Conservation (phyloP, 2,329 filamentous ascomycete genomes). For the Chaetomium sp. region DNA sequence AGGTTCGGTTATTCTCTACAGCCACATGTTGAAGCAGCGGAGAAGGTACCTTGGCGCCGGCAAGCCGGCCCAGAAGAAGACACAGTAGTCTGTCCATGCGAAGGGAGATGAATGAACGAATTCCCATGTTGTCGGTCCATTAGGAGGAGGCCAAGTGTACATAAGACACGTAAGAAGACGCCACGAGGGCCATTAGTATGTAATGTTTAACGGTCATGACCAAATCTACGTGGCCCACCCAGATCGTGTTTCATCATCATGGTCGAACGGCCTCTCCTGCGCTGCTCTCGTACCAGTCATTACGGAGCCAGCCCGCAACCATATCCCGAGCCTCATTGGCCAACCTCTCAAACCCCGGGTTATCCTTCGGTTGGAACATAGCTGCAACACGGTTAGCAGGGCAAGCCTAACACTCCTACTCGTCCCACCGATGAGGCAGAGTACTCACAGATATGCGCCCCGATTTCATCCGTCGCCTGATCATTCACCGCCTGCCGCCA, state of each 20-base stretch:
- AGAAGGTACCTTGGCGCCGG: slow-evolving; percentile 54
- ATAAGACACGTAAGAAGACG: neutral
- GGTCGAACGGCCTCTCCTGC: slow-evolving; percentile 28
- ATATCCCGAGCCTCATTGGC: slow-evolving; percentile 58
- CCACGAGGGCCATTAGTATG: neutral
- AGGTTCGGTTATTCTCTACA: slow-evolving; percentile 75
- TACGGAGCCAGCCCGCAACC: slow-evolving; percentile 58
- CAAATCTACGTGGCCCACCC: neutral
- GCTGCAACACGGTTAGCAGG: slow-evolving; percentile 32
- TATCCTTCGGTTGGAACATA: slow-evolving; percentile 68
- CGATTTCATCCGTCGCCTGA: slow-evolving; percentile 67
- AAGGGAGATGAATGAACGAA: too few species aligned
- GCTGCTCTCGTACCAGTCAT: slow-evolving; percentile 60
- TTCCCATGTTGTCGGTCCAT: too few species aligned
- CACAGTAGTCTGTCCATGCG: slow-evolving; percentile 28
- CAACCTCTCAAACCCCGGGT: slow-evolving; percentile 65
- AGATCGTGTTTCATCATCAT: neutral
- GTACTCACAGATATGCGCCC: slow-evolving; percentile 66
- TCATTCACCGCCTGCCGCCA: slow-evolving; percentile 76
- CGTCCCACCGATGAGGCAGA: neutral
- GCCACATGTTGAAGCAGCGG: slow-evolving; percentile 90
- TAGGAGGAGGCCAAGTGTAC: neutral
- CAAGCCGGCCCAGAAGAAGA: slow-evolving; percentile 42
- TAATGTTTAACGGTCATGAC: slow-evolving; percentile 1
- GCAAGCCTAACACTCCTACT: neutral